A percentile compares a stretch with the other conserved stretches of the same genome.
These are phyloP conservation scores for Coemansia sp. DNA, from an alignment of 192 early-diverging fungal genomes.

Conservation along the genomic window DNA sequence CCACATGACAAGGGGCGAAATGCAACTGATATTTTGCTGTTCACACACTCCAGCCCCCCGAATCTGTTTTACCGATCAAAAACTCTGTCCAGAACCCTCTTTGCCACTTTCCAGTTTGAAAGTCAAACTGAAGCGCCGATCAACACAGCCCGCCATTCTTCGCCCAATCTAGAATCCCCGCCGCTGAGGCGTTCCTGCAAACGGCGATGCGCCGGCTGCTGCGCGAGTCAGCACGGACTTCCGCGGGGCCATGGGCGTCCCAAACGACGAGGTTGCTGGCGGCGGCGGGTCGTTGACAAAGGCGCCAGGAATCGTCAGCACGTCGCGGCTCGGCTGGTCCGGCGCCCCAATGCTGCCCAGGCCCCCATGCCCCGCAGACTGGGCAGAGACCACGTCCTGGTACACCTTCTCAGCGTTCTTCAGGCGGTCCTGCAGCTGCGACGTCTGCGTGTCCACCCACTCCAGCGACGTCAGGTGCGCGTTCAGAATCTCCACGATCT, in stretches of 20 bases:
- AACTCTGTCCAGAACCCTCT: too few relatives aligned
- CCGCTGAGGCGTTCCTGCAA: constrained; percentile 5
- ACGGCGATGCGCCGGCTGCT: constrained; percentile 4
- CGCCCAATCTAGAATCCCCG: not conserved
- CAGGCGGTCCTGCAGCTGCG: constrained; percentile 42
- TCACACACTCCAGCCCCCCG: not conserved
- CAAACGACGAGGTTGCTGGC: constrained; percentile 35
- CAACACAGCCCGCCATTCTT: too few relatives aligned
- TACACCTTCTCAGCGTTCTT: constrained; percentile 37
- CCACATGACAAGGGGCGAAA: constrained; percentile 5
- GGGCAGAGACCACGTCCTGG: constrained; percentile 38
- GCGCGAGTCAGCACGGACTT: constrained; percentile 9
- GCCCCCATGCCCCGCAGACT: constrained; percentile 18
- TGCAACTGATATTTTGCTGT: not conserved
- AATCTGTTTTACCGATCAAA: constrained; percentile 1
- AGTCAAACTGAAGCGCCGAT: too few relatives aligned
- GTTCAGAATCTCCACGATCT: constrained; percentile 90
- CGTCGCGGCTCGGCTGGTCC: not conserved
- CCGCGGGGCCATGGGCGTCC: constrained; percentile 22
- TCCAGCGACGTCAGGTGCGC: constrained; percentile 85
- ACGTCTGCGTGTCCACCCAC: constrained; percentile 81
- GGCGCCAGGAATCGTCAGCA: constrained; percentile 30
- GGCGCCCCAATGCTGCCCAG: constrained; percentile 1
- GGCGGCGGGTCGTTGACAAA: constrained; percentile 34
- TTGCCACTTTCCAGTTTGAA: too few relatives aligned